phyloP scores from a whole-genome alignment of 1,139 yeast genomes.

The Saccharomyces pastorianus region DNA sequence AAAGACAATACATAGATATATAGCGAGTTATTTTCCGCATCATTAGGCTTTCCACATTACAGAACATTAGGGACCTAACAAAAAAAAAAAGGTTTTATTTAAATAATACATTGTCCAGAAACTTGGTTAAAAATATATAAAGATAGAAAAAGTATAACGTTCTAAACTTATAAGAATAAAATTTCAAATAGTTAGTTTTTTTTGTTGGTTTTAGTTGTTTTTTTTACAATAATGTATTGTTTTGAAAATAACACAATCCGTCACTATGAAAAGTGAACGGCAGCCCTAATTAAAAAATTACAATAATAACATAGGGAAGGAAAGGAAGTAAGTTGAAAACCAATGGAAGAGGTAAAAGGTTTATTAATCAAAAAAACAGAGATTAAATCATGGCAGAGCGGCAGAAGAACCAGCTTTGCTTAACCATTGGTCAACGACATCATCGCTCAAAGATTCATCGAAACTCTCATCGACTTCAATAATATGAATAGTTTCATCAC shows the following conservation, averaged over 20 bases:
- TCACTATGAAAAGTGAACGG: constrained; percentile 1
- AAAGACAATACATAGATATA: background rate
- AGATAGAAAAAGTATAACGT: background rate
- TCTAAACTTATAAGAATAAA: background rate
- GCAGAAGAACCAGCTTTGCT: constrained; percentile 44
- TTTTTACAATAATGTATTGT: constrained; percentile 1
- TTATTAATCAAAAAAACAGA: background rate
- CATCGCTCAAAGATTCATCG: constrained; percentile 44
- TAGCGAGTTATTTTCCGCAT: background rate
- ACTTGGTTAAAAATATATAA: background rate
- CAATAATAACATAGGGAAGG: background rate
- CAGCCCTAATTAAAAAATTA: background rate
- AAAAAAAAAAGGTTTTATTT: background rate
- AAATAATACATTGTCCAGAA: background rate
- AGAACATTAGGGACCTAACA: background rate
- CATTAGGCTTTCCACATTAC: background rate
- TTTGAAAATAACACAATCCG: constrained; percentile 1
- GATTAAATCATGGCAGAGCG: constrained; percentile 21
- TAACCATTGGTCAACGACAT: constrained; percentile 52
- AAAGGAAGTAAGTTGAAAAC: background rate
- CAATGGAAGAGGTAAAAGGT: background rate
- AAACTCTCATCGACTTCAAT: constrained; percentile 54
- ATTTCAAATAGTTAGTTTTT: background rate
- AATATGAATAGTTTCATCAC: constrained; percentile 45
- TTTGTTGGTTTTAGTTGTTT: background rate